phyloP scores from a whole-genome alignment of 2,329 filamentous ascomycete genomes.

The Cyphellophora attinorum region DNA sequence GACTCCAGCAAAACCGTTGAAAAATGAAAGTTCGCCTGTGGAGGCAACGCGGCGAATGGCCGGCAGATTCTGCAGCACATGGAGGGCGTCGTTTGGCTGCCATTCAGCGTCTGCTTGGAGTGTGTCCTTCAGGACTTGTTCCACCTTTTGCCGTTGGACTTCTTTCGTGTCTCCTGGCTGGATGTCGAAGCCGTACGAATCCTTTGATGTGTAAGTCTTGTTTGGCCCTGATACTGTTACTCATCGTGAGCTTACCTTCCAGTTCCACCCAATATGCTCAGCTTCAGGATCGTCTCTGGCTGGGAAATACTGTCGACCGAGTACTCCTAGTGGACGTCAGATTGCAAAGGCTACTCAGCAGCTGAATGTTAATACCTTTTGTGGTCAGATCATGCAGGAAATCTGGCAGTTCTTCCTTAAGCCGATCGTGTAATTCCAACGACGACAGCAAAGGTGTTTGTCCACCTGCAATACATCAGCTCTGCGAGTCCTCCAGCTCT shows the following conservation, averaged over 20 bases:
- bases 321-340: no score
- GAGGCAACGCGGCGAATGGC: not conserved
- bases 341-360: no score
- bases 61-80: not conserved
- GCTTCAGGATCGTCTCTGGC: not conserved
- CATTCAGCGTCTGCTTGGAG: not conserved
- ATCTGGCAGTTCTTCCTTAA: not conserved
- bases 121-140: not conserved
- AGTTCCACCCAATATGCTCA: conserved; percentile 2
- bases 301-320: not conserved
- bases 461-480: no score
- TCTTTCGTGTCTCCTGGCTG: not conserved
- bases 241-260: not conserved
- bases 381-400: not conserved
- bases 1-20: conserved; percentile 2
- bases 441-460: not conserved
- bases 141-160: not conserved
- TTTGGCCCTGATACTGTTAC: not conserved
- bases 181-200: conserved; percentile 2
- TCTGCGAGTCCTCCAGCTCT: no score
- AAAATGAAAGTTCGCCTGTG: not conserved
- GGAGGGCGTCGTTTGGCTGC: conserved; percentile 1
- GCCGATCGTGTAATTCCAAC: not conserved
- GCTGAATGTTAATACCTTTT: no score
- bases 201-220: not conserved